Base-by-base conservation (phyloP, 2,329 filamentous ascomycete genomes). In the Verticillium alfalfae region DNA sequence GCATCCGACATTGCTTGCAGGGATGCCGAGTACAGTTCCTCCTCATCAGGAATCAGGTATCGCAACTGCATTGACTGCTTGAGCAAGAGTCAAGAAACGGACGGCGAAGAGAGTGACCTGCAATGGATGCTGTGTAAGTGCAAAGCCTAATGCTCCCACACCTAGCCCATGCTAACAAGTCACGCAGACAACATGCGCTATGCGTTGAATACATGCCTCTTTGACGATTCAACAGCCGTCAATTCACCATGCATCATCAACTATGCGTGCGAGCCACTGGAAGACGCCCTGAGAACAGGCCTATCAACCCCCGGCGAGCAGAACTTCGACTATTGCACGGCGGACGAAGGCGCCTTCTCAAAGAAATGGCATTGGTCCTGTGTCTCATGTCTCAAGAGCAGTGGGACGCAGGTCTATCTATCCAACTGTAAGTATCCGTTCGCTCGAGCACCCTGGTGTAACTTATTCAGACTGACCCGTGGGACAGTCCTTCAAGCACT, bases 111-210 rank as follows among this genome's bases (percentile, higher is more conserved):
- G 63, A 78, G 66, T 1, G 81, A 83, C 45, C 45, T 76, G 0
- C 69, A 70, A 4, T 83, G 77, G 78, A 80, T 79, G 61, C 62
- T 84, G 36, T 83, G 81, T 84, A 76, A 70, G 78, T 37, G 2
- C 22, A 12, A 56, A 10, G 4, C 64, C 18, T 1, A 31, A 57
- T 13, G 7, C 7, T 26, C 18, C 18, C 7, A 39, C 9, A 15
- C 15, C 22, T 13, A 9, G 22, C 37, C 57, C 15, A 31, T n/a
- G 34, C 57, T 34, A 3, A 36, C 15, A 38, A n/a, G 34, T 39
- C 6, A 9, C 4, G 31, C 56, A 83, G 81, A 84, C 63, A 84
- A 84, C 56, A 39, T 84, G 0, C 75, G 81, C 41, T 84, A 80
- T 56, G 69, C 81, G 0, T 70, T 83, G 4, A 76, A 79, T 36